Percentiles rank a stretch among this genome's conserved stretches.
Evolutionary conservation across 352 stramenopile genomes (phyloP).

Genomic region (Pythium aphanidermatum): DNA sequence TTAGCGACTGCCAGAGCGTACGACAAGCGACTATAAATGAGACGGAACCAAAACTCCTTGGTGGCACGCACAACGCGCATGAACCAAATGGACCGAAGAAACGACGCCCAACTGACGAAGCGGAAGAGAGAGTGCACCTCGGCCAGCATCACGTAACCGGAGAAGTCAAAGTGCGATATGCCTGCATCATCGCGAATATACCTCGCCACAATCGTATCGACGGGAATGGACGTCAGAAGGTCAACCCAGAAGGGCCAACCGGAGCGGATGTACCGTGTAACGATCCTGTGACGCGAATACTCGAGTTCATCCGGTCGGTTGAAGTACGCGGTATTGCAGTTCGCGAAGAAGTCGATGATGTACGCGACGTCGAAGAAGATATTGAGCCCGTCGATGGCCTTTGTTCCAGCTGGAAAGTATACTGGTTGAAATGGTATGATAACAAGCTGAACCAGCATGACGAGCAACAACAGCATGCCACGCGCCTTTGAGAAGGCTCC

Average conservation of each 20-base stretch:
- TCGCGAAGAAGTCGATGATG: slow-evolving; percentile 13
- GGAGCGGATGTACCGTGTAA: slow-evolving; percentile 4
- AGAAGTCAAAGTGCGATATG: slow-evolving; percentile 1
- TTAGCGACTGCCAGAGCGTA: slow-evolving; percentile 11
- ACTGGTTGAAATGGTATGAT: slow-evolving; percentile 13
- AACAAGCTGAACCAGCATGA: slow-evolving; percentile 14
- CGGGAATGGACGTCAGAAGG: slow-evolving; percentile 12
- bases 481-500: slow-evolving; percentile 10
- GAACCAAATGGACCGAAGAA: slow-evolving; percentile 17
- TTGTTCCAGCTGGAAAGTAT: slow-evolving; percentile 11
- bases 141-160: background rate
- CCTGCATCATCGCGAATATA: background rate
- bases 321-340: slow-evolving; percentile 18
- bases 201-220: slow-evolving; percentile 14
- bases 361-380: slow-evolving; percentile 15
- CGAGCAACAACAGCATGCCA: slow-evolving; percentile 1
- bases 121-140: slow-evolving; percentile 10
- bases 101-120: slow-evolving; percentile 16
- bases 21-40: slow-evolving; percentile 12
- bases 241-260: slow-evolving; percentile 18
- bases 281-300: slow-evolving; percentile 12
- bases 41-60: slow-evolving; percentile 16
- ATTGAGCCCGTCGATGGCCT: background rate
- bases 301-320: slow-evolving; percentile 13
- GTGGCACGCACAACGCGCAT: slow-evolving; percentile 15